Percentiles rank a stretch among this genome's conserved stretches.
phyloP scores from a whole-genome alignment of 441 rosid species.

The Eruca vesicaria region DNA sequence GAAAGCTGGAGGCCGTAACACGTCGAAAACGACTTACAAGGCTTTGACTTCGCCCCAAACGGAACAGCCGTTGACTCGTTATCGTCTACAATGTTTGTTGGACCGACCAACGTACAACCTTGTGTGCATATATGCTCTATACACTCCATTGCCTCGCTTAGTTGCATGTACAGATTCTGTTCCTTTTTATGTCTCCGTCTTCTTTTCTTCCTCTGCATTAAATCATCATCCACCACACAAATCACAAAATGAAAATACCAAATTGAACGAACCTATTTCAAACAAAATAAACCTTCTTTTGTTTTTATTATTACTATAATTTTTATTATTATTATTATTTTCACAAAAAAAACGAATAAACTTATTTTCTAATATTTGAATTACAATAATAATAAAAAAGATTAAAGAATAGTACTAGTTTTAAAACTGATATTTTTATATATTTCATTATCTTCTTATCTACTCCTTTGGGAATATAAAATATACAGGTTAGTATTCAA shows the following conservation, averaged over 20 bases:
- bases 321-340: no score
- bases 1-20: conserved; percentile 78
- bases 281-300: no score
- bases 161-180: conserved; percentile 59
- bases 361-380: neutral
- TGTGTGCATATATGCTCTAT: conserved; percentile 83
- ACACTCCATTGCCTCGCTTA: conserved; percentile 83
- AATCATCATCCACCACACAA: neutral
- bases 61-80: conserved; percentile 20
- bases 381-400: no score
- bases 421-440: neutral
- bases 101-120: conserved; percentile 82
- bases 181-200: conserved; percentile 47
- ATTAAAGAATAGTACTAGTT: no score
- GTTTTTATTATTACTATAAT: no score
- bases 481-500: neutral
- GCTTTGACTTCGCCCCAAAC: conserved; percentile 31
- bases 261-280: no score
- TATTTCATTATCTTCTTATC: neutral
- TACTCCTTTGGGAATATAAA: neutral
- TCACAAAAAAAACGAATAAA: no score
- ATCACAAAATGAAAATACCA: neutral
- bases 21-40: conserved; percentile 60
- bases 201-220: conserved; percentile 70
- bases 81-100: conserved; percentile 37